Evolutionary conservation across 2,329 filamentous ascomycete species (phyloP).

Genomic region (Ophiognomonia clavigignenti-juglandacearum): DNA sequence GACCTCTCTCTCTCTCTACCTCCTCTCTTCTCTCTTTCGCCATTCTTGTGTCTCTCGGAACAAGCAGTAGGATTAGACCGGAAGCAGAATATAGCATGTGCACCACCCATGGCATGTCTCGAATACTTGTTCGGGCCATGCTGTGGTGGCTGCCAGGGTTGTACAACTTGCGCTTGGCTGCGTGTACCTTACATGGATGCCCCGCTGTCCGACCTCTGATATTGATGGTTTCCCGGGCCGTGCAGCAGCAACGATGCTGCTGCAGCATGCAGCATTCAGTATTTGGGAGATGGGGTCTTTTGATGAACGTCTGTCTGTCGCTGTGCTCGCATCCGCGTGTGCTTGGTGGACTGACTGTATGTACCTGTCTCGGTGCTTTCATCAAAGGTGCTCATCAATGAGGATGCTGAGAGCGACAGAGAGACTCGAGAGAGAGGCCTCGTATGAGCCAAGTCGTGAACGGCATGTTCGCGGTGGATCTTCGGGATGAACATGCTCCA

Average conservation of each 20-base stretch:
- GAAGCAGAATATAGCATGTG: background rate
- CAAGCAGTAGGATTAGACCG: slow-evolving; percentile 9
- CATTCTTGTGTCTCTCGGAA: background rate
- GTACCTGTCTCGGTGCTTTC: too few species aligned
- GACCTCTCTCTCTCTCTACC: too few species aligned
- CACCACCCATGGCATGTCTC: background rate
- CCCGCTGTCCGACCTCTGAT: slow-evolving; percentile 2
- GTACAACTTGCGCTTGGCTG: slow-evolving; percentile 6
- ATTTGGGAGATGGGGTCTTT: too few species aligned
- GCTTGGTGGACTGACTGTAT: too few species aligned
- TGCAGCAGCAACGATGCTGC: background rate
- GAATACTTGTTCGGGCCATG: background rate
- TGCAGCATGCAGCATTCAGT: too few species aligned
- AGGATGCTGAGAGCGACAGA: too few species aligned
- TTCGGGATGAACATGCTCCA: too few species aligned
- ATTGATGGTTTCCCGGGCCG: slow-evolving; percentile 1
- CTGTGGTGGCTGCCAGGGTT: background rate
- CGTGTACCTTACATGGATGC: slow-evolving; percentile 16
- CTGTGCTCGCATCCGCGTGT: too few species aligned
- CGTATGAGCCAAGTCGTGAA: background rate
- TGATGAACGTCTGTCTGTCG: too few species aligned
- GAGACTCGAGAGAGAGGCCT: too few species aligned
- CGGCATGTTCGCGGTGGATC: background rate
- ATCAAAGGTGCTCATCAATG: too few species aligned
- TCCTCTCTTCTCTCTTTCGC: too few species aligned